These are phyloP conservation scores for Knoxdaviesia capensis DNA, from an alignment of 2,329 filamentous ascomycete genomes.

Conservation along the genomic window DNA sequence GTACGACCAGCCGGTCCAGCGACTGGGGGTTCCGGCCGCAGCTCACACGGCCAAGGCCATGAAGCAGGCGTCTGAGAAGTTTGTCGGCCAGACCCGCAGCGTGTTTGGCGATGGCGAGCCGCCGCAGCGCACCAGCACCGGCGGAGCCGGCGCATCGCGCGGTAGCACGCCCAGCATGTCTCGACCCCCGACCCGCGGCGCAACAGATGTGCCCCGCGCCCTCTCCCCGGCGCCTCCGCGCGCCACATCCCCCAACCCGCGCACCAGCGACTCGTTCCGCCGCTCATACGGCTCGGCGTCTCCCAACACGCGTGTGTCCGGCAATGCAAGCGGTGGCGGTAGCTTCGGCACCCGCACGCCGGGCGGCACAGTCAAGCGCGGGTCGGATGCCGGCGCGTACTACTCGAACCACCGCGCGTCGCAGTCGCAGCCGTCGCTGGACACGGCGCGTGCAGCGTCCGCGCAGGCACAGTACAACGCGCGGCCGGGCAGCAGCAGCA, in stretches of 20 bases:
- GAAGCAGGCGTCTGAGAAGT: conserved; percentile 86
- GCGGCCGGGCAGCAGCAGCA: conserved; percentile 29
- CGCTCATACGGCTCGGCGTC: conserved; percentile 28
- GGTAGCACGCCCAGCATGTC: conserved; percentile 8
- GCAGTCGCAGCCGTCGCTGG: conserved; percentile 20
- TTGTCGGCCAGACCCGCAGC: conserved; percentile 60
- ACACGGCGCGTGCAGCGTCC: conserved; percentile 23
- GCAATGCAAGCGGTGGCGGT: background rate
- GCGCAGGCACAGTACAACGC: conserved; percentile 23
- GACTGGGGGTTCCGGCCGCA: conserved; percentile 73
- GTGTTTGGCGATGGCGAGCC: conserved; percentile 36
- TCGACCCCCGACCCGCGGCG: conserved; percentile 37
- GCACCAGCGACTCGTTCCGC: conserved; percentile 23
- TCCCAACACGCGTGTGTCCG: conserved; percentile 37
- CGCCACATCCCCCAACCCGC: conserved; percentile 40
- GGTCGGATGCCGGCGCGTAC: conserved; percentile 25
- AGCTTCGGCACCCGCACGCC: conserved; percentile 16
- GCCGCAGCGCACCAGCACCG: too few species aligned
- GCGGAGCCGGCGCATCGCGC: too few species aligned
- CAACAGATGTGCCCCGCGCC: conserved; percentile 31
- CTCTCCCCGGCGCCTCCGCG: conserved; percentile 51
- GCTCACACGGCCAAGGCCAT: conserved; percentile 87
- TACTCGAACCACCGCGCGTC: conserved; percentile 20
- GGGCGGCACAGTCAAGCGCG: conserved; percentile 20
- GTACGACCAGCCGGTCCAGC: conserved; percentile 59